phyloP scores from a whole-genome alignment of 2,329 filamentous ascomycete species.

The Exophiala spinifera region DNA sequence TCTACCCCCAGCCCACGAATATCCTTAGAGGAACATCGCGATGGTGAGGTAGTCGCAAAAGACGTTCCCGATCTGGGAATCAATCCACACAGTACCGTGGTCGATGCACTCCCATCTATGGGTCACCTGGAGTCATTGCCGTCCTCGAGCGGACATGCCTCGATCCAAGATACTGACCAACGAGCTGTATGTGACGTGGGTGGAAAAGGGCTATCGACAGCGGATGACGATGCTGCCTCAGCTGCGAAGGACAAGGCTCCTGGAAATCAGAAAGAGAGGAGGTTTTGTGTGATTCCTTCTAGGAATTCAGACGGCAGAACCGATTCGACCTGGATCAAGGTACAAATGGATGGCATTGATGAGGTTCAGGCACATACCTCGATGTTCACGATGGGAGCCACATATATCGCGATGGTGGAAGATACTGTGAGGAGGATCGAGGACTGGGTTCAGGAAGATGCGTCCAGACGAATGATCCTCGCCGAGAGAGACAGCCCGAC shows the following conservation, averaged over 20 bases:
- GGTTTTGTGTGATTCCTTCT: slow-evolving; percentile 74
- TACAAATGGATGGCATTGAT: slow-evolving; percentile 79
- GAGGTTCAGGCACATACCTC: slow-evolving; percentile 83
- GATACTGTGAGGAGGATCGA: slow-evolving; percentile 67
- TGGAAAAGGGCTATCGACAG: slow-evolving; percentile 3
- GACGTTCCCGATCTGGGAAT: slow-evolving; percentile 7
- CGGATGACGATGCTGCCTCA: slow-evolving; percentile 22
- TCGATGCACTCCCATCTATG: too few relatives aligned
- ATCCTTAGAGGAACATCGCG: slow-evolving; percentile 47
- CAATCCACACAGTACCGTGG: too few relatives aligned
- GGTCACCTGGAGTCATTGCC: background rate
- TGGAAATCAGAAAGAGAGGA: slow-evolving; percentile 56
- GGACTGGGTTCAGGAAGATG: slow-evolving; percentile 66
- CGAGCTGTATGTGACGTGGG: background rate
- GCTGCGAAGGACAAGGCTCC: slow-evolving; percentile 32
- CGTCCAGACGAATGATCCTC: slow-evolving; percentile 28
- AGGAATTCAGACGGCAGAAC: slow-evolving; percentile 52
- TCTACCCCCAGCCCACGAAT: slow-evolving; percentile 39
- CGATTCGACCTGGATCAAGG: slow-evolving; percentile 71
- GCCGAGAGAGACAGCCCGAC: slow-evolving; percentile 5
- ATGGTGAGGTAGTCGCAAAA: slow-evolving; percentile 35
- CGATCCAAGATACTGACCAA: too few relatives aligned
- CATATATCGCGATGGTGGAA: slow-evolving; percentile 74
- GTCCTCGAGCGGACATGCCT: too few relatives aligned
- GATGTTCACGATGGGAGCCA: slow-evolving; percentile 67